Evolutionary conservation across 257 asterid species (phyloP).

Genomic region (Penstemon eatonii): DNA sequence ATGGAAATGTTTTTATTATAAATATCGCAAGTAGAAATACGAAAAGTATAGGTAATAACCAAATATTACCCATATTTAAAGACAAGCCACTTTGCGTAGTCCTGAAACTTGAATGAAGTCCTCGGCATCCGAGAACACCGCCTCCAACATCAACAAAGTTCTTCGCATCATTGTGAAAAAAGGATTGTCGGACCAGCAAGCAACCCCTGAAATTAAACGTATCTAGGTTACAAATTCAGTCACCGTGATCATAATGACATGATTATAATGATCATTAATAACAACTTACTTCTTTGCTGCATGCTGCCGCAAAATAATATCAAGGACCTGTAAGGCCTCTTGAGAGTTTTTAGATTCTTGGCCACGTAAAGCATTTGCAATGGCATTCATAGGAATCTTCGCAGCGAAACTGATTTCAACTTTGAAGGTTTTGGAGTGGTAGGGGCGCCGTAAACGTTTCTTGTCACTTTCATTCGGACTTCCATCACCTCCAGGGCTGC

Average conservation of each 20-base stretch:
- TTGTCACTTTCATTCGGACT: conserved; percentile 56
- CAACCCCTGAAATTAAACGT: conserved; percentile 65
- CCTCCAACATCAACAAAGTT: conserved; percentile 81
- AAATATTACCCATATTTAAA: conserved; percentile 65
- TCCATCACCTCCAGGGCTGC: conserved; percentile 58
- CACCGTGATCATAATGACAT: conserved; percentile 4
- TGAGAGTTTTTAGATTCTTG: conserved; percentile 81
- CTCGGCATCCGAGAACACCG: conserved; percentile 85
- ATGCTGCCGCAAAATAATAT: conserved; percentile 86
- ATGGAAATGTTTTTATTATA: neutral
- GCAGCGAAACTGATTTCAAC: conserved; percentile 86
- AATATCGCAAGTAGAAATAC: neutral
- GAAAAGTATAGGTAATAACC: neutral
- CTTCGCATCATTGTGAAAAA: conserved; percentile 64
- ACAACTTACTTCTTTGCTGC: conserved; percentile 81
- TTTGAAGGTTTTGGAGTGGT: conserved; percentile 67
- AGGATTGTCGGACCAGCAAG: conserved; percentile 77
- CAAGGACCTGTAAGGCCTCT: conserved; percentile 79
- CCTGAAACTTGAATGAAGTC: conserved; percentile 86
- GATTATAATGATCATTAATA: conserved; percentile 1
- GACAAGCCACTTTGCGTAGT: conserved; percentile 83
- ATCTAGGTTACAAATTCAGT: neutral
- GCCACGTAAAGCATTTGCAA: conserved; percentile 80
- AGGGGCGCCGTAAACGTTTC: conserved; percentile 68
- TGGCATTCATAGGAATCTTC: conserved; percentile 73